These are phyloP conservation scores for Nannochloropsis salina DNA, from an alignment of 108 stramenopile genomes.

Conservation along the genomic window DNA sequence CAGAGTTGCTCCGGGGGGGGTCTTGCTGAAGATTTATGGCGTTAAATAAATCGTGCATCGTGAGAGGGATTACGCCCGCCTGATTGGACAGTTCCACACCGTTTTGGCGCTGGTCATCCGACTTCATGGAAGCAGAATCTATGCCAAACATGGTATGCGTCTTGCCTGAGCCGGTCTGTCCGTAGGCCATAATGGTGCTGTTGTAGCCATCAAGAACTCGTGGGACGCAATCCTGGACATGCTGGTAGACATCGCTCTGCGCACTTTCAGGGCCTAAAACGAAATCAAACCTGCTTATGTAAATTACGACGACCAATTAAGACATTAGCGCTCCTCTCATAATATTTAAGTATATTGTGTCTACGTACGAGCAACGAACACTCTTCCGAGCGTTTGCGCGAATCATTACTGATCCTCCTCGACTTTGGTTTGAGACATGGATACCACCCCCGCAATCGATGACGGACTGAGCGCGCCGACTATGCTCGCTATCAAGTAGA, in stretches of 20 bases:
- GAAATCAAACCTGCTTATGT: slow-evolving; percentile 44
- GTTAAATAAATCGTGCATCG: slow-evolving; percentile 40
- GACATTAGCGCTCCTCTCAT: background rate
- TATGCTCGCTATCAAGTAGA: background rate
- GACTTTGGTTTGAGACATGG: background rate
- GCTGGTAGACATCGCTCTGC: slow-evolving; percentile 51
- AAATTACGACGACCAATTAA: background rate
- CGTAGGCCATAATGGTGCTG: slow-evolving; percentile 58
- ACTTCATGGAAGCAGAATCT: background rate
- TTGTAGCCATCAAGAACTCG: slow-evolving; percentile 56
- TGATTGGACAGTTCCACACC: slow-evolving; percentile 51
- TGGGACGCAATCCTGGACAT: slow-evolving; percentile 45
- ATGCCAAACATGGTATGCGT: slow-evolving; percentile 60
- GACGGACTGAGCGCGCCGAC: background rate
- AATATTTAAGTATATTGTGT: no score
- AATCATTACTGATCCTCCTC: background rate
- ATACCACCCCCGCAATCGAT: background rate
- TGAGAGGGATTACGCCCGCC: slow-evolving; percentile 56
- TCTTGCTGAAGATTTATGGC: background rate
- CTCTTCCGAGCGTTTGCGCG: background rate
- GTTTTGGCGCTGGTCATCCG: background rate
- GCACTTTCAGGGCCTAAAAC: slow-evolving; percentile 47
- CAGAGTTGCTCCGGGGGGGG: background rate
- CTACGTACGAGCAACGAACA: slow-evolving; percentile 22
- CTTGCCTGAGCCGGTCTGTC: slow-evolving; percentile 59